Conservation (phyloP, 352 stramenopile species). For the Phytophthora pini region DNA sequence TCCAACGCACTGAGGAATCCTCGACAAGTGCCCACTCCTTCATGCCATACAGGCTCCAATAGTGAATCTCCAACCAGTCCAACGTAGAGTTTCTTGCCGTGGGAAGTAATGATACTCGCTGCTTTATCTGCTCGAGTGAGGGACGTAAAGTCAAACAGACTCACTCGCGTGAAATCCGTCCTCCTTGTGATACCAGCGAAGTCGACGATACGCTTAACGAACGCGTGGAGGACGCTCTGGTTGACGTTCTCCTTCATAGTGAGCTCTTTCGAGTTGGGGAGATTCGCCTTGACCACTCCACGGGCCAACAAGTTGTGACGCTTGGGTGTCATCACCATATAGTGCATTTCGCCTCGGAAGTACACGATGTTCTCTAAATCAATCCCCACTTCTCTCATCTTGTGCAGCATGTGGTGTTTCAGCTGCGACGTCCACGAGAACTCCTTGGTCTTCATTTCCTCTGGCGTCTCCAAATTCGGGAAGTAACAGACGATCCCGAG, state of each 20-base stretch:
- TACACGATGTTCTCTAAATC: conserved; percentile 86
- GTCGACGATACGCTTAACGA: conserved; percentile 61
- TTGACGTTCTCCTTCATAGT: conserved; percentile 66
- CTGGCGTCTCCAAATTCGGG: conserved; percentile 61
- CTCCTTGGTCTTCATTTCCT: conserved; percentile 69
- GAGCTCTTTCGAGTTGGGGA: conserved; percentile 55
- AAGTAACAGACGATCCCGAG: conserved; percentile 83
- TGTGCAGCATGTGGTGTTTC: conserved; percentile 74
- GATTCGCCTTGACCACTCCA: conserved; percentile 69
- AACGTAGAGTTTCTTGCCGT: conserved; percentile 76
- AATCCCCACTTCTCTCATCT: conserved; percentile 62
- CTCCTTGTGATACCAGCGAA: conserved; percentile 69
- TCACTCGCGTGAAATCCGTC: conserved; percentile 58
- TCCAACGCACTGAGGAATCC: conserved; percentile 81
- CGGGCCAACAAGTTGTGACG: conserved; percentile 62
- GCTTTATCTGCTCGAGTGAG: conserved; percentile 70
- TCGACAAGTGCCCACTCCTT: conserved; percentile 77
- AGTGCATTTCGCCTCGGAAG: conserved; percentile 84
- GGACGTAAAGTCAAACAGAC: conserved; percentile 79
- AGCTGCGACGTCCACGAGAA: conserved; percentile 84
- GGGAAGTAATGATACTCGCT: conserved; percentile 56
- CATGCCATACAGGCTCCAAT: conserved; percentile 84
- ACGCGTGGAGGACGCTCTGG: conserved; percentile 50
- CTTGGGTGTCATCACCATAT: conserved; percentile 83
- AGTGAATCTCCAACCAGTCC: conserved; percentile 75